Percentiles rank a stretch among this genome's conserved stretches.
Evolutionary conservation across 1,284 basidiomycete genomes (phyloP).

Genomic region (Marasmius oreades): DNA sequence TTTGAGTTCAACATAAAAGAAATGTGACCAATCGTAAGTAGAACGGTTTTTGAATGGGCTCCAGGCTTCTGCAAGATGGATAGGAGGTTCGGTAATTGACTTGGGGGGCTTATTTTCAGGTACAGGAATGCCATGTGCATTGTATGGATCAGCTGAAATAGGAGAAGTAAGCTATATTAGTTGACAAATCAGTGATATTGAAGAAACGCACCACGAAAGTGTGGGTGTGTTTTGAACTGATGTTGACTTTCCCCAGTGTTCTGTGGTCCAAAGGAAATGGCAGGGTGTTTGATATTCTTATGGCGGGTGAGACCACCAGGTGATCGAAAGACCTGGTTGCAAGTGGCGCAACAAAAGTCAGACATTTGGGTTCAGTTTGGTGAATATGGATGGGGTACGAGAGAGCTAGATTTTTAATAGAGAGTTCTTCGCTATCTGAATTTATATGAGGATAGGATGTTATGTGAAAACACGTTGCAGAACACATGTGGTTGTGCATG

Average conservation of each 20-base stretch:
- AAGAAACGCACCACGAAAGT: neutral
- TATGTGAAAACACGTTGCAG: too few relatives aligned
- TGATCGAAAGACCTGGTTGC: neutral
- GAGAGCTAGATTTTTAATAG: too few relatives aligned
- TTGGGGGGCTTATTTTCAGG: neutral
- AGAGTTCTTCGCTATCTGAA: too few relatives aligned
- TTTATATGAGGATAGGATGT: too few relatives aligned
- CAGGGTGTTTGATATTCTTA: neutral
- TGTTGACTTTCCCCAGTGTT: neutral
- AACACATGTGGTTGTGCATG: too few relatives aligned
- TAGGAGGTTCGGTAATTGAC: too few relatives aligned
- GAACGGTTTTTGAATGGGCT: slow-evolving; percentile 10
- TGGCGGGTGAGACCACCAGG: neutral
- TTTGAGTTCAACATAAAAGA: slow-evolving; percentile 16
- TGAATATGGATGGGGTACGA: too few relatives aligned
- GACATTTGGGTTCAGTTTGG: too few relatives aligned
- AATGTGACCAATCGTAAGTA: slow-evolving; percentile 18
- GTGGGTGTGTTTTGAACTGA: neutral
- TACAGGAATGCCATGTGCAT: neutral
- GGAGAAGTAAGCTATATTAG: neutral
- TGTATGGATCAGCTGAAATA: neutral
- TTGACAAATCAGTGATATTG: neutral
- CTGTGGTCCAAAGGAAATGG: neutral
- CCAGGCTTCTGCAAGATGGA: slow-evolving; percentile 10
- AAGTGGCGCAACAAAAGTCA: too few relatives aligned